Evolutionary conservation across 768 basidiomycete genomes (phyloP).

Genomic region (Boletus reticuloceps): DNA sequence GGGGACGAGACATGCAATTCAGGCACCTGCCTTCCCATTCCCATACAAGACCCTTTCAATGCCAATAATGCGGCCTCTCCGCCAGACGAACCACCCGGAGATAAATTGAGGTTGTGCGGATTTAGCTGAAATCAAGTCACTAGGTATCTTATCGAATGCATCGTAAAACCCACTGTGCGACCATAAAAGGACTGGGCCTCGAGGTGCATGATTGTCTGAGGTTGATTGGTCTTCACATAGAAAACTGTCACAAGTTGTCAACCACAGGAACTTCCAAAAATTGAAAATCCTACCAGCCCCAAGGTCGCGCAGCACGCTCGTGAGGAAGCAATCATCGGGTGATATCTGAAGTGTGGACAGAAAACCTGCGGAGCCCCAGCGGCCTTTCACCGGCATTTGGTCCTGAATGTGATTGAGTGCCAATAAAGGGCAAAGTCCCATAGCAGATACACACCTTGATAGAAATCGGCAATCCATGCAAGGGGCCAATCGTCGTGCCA

Average conservation of each 20-base stretch:
- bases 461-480: constrained; percentile 41
- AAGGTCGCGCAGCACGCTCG: constrained; percentile 37
- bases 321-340: constrained; percentile 28
- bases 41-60: constrained; percentile 43
- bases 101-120: constrained; percentile 43
- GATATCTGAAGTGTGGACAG: constrained; percentile 22
- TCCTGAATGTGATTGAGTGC: constrained; percentile 27
- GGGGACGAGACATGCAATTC: not conserved
- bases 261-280: not conserved
- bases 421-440: not conserved
- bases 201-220: constrained; percentile 42
- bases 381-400: constrained; percentile 40
- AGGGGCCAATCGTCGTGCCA: constrained; percentile 40
- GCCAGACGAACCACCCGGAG: constrained; percentile 51
- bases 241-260: constrained; percentile 30
- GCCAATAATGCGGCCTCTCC: constrained; percentile 50
- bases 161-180: constrained; percentile 20
- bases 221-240: constrained; percentile 44
- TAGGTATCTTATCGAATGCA: not conserved
- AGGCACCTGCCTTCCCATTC: constrained; percentile 38
- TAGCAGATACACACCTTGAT: constrained; percentile 34
- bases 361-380: constrained; percentile 38
- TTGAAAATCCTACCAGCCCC: constrained; percentile 37
- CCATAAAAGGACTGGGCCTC: constrained; percentile 34
- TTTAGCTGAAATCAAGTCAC: constrained; percentile 33